Percentiles rank a stretch among this genome's conserved stretches.
These are phyloP conservation scores for Syncephalis fuscata DNA, from an alignment of 371 early-diverging fungal species.

Conservation along the genomic window DNA sequence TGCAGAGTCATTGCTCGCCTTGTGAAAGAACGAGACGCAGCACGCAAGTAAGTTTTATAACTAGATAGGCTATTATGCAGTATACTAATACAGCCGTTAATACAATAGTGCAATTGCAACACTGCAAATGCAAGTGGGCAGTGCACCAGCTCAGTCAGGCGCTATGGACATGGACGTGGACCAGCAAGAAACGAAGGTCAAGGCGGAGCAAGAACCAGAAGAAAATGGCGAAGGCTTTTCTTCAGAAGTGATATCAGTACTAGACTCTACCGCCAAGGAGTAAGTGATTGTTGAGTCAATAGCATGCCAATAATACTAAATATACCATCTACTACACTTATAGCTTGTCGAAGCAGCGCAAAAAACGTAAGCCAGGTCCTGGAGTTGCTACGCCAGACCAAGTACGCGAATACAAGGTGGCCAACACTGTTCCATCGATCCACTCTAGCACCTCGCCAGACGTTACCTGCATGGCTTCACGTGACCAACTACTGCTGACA, in stretches of 20 bases:
- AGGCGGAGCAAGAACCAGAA: too few relatives aligned
- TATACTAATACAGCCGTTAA: conserved; percentile 4
- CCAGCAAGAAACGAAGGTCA: background rate
- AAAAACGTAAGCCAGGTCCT: conserved; percentile 74
- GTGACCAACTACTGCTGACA: conserved; percentile 48
- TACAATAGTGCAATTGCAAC: conserved; percentile 3
- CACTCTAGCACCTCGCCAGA: conserved; percentile 66
- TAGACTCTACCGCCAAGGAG: too few relatives aligned
- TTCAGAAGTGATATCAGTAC: too few relatives aligned
- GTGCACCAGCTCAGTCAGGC: conserved; percentile 3
- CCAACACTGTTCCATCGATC: conserved; percentile 36
- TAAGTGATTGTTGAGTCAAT: too few relatives aligned
- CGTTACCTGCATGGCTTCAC: conserved; percentile 41
- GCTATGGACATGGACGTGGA: conserved; percentile 10
- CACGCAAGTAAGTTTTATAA: conserved; percentile 47
- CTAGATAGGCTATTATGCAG: too few relatives aligned
- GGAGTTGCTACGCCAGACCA: conserved; percentile 47
- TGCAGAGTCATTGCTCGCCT: conserved; percentile 87
- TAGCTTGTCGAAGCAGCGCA: conserved; percentile 48
- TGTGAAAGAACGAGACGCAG: conserved; percentile 77
- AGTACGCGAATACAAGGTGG: conserved; percentile 35
- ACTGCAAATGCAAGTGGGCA: background rate
- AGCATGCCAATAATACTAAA: too few relatives aligned
- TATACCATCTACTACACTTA: too few relatives aligned
- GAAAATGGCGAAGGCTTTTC: too few relatives aligned